Conservation (phyloP, 1,284 basidiomycete species). For the Ganoderma leucocontextum region DNA sequence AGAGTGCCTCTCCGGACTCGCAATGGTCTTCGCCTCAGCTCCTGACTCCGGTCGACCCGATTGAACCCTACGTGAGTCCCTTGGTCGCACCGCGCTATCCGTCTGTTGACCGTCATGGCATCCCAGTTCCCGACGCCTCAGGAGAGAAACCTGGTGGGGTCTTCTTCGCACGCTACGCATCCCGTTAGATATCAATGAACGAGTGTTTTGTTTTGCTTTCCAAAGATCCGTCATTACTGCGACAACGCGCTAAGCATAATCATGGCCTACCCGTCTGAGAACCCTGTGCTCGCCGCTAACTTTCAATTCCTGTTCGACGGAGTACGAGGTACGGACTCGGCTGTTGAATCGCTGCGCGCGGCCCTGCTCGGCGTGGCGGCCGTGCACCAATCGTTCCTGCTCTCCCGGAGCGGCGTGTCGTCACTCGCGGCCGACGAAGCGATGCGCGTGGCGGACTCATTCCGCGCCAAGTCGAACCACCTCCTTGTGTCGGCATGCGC, state of each 20-base stretch:
- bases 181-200: constrained; percentile 60
- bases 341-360: constrained; percentile 40
- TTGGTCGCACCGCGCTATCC: not conserved
- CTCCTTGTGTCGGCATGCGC: constrained; percentile 40
- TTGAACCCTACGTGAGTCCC: constrained; percentile 69
- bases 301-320: constrained; percentile 42
- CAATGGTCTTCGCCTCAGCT: constrained; percentile 42
- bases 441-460: constrained; percentile 39
- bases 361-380: constrained; percentile 40
- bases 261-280: constrained; percentile 47
- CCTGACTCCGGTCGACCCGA: constrained; percentile 52
- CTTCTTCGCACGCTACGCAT: constrained; percentile 52
- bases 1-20: constrained; percentile 32
- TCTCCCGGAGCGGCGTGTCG: constrained; percentile 38
- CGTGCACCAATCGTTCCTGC: constrained; percentile 41
- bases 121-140: constrained; percentile 52
- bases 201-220: constrained; percentile 42
- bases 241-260: constrained; percentile 47
- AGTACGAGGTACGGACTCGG: constrained; percentile 38
- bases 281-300: constrained; percentile 42
- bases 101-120: constrained; percentile 1
- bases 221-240: constrained; percentile 50
- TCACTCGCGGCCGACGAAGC: constrained; percentile 37
- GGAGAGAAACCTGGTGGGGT: constrained; percentile 61
- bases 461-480: constrained; percentile 40